Evolutionary conservation across 225 moss, liverwort and hornwort species (phyloP).

Genomic region (Pseudisothecium myosuroides): DNA sequence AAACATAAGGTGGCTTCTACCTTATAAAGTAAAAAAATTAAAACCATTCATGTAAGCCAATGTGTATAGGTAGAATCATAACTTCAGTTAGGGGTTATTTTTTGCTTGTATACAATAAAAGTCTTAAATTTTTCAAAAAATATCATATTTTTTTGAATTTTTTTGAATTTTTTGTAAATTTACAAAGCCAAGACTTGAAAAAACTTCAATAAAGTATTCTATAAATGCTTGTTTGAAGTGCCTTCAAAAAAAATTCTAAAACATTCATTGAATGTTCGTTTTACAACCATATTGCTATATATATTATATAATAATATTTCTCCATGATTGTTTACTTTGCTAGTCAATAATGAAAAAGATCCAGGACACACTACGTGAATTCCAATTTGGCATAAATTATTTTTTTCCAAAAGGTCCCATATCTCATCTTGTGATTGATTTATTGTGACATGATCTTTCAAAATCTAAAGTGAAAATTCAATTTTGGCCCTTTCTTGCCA

Average conservation of each 20-base stretch:
- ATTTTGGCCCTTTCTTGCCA: background rate
- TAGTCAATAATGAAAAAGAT: background rate
- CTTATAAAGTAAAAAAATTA: background rate
- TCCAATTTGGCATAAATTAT: background rate
- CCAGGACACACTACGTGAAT: accelerated
- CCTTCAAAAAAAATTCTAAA: background rate
- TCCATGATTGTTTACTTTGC: accelerated
- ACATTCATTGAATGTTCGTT: accelerated
- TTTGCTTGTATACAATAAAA: background rate
- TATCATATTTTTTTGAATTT: too few species aligned
- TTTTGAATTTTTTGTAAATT: background rate
- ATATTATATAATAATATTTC: background rate
- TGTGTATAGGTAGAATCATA: background rate
- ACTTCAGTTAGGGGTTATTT: background rate
- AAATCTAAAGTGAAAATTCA: background rate
- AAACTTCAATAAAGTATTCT: accelerated
- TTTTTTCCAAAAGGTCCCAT: background rate
- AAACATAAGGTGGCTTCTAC: background rate
- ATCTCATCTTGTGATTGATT: background rate
- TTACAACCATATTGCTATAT: accelerated
- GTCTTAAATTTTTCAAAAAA: too few species aligned
- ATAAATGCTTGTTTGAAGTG: background rate
- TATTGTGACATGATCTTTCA: background rate
- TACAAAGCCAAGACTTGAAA: background rate
- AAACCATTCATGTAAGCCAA: accelerated